Evolutionary conservation across 768 basidiomycete genomes (phyloP).

Genomic region (Favolaschia claudopus): DNA sequence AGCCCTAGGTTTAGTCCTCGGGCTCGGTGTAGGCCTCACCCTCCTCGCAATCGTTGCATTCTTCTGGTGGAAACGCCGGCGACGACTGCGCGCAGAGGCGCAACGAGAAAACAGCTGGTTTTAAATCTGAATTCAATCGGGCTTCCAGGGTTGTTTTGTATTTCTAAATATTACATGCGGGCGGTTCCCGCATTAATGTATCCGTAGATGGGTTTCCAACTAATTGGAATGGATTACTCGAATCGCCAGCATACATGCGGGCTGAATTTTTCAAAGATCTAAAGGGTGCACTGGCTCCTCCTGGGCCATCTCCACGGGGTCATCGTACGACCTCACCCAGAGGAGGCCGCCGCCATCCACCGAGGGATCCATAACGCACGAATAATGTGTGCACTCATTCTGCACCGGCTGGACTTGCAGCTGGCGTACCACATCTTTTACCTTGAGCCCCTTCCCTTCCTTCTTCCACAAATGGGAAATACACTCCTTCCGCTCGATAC

Average conservation of each 20-base stretch:
- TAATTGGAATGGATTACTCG: neutral
- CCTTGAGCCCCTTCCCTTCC: conserved; percentile 5
- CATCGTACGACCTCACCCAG: conserved; percentile 40
- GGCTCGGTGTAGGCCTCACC: conserved; percentile 39
- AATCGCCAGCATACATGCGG: neutral
- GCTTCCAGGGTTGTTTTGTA: conserved; percentile 2
- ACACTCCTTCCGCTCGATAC: conserved; percentile 41
- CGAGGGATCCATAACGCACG: conserved; percentile 48
- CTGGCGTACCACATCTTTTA: conserved; percentile 39
- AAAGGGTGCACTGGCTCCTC: neutral
- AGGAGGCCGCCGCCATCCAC: conserved; percentile 42
- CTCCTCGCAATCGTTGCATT: conserved; percentile 29
- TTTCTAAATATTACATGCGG: neutral
- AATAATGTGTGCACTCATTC: conserved; percentile 47
- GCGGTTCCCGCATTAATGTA: conserved; percentile 1
- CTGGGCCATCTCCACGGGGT: conserved; percentile 28
- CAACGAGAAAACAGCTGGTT: conserved; percentile 18
- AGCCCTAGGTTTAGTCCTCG: conserved; percentile 37
- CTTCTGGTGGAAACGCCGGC: conserved; percentile 33
- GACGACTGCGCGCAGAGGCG: conserved; percentile 21
- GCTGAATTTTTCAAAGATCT: neutral
- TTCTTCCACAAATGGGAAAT: conserved; percentile 31
- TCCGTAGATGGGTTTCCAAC: neutral
- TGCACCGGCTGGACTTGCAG: conserved; percentile 41
- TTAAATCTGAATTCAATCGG: no score